These are phyloP conservation scores for Plenodomus biglobosus DNA, from an alignment of 2,329 filamentous ascomycete genomes.

Conservation along the genomic window DNA sequence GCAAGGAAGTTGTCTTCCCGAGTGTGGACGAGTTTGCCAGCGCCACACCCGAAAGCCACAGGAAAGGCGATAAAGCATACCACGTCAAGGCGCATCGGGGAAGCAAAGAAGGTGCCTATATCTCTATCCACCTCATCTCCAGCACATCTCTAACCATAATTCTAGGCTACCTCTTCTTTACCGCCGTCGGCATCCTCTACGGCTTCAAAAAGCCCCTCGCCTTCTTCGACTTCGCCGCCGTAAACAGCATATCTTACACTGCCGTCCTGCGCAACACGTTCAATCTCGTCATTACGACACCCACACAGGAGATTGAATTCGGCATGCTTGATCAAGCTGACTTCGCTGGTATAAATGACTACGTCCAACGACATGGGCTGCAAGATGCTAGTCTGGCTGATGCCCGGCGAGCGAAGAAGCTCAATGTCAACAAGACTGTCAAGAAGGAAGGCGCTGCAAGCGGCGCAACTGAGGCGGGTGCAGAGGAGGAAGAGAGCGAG, in stretches of 20 bases:
- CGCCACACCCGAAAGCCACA: slow-evolving; percentile 60
- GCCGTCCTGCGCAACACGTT: slow-evolving; percentile 66
- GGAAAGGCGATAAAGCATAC: slow-evolving; percentile 64
- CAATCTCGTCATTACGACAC: slow-evolving; percentile 61
- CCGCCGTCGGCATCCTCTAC: slow-evolving; percentile 62
- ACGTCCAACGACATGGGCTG: slow-evolving; percentile 61
- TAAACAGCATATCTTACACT: slow-evolving; percentile 64
- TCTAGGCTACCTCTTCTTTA: slow-evolving; percentile 64
- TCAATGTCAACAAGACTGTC: slow-evolving; percentile 52
- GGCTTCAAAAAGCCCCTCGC: slow-evolving; percentile 67
- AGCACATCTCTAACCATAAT: slow-evolving; percentile 11
- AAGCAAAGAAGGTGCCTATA: slow-evolving; percentile 62
- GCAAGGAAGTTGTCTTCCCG: slow-evolving; percentile 56
- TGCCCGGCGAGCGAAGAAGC: slow-evolving; percentile 60
- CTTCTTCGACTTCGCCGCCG: slow-evolving; percentile 62
- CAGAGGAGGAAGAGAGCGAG: slow-evolving; percentile 43
- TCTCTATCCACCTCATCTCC: background rate
- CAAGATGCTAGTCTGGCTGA: slow-evolving; percentile 66
- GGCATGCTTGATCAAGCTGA: slow-evolving; percentile 67
- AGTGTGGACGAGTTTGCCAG: slow-evolving; percentile 61
- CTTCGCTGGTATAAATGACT: slow-evolving; percentile 63
- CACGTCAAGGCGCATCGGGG: slow-evolving; percentile 66
- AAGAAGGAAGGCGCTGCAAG: slow-evolving; percentile 25
- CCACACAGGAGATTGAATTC: slow-evolving; percentile 62
- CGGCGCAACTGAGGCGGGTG: slow-evolving; percentile 13